Evolutionary conservation across 805 yeast species (phyloP).

Genomic region (Komagataella populi): DNA sequence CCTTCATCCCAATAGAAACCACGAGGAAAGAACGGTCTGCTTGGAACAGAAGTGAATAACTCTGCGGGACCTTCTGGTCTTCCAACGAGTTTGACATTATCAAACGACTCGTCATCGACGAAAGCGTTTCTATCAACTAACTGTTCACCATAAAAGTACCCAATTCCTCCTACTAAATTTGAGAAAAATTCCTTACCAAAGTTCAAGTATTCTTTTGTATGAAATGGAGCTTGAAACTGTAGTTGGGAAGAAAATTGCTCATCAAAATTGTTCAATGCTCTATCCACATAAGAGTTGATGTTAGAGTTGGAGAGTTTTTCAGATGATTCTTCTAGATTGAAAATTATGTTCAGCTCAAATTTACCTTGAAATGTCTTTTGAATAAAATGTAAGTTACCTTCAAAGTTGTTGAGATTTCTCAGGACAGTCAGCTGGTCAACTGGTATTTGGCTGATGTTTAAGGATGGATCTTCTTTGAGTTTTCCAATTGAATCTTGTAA

Average conservation of each 20-base stretch:
- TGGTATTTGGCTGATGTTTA: slow-evolving; percentile 19
- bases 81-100: slow-evolving; percentile 33
- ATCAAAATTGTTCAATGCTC: slow-evolving; percentile 27
- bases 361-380: slow-evolving; percentile 66
- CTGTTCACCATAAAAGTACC: slow-evolving; percentile 77
- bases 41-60: slow-evolving; percentile 76
- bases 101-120: slow-evolving; percentile 59
- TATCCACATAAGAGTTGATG: slow-evolving; percentile 21
- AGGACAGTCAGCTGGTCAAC: slow-evolving; percentile 38
- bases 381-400: slow-evolving; percentile 67
- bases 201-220: slow-evolving; percentile 21
- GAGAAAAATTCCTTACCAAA: slow-evolving; percentile 77
- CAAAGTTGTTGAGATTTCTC: slow-evolving; percentile 43
- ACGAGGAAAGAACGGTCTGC: slow-evolving; percentile 88
- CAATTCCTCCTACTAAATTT: slow-evolving; percentile 79
- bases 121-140: slow-evolving; percentile 62
- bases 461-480: slow-evolving; percentile 13
- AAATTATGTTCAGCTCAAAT: slow-evolving; percentile 64
- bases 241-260: slow-evolving; percentile 37
- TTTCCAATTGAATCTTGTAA: slow-evolving; percentile 54
- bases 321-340: slow-evolving; percentile 29
- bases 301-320: slow-evolving; percentile 24
- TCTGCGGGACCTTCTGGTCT: slow-evolving; percentile 64
- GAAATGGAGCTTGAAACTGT: slow-evolving; percentile 41
- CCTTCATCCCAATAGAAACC: slow-evolving; percentile 99